Conservation (phyloP, 768 basidiomycete species). For the Amanita molliuscula region DNA sequence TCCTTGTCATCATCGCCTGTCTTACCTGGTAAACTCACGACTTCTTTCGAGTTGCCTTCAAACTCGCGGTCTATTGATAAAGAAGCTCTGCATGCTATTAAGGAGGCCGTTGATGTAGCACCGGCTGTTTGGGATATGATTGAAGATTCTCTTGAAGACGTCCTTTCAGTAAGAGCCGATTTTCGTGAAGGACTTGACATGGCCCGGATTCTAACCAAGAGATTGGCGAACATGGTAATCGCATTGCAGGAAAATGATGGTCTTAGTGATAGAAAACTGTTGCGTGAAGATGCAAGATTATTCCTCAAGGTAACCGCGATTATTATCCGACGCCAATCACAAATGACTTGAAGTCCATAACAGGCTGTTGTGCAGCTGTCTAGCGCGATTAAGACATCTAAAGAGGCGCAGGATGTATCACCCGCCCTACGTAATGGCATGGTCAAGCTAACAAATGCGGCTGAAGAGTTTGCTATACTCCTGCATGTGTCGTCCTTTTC, state of each 20-base stretch:
- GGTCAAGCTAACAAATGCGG: constrained; percentile 69
- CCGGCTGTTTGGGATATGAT: constrained; percentile 78
- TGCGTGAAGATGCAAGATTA: constrained; percentile 69
- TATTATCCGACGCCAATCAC: background rate
- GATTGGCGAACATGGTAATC: constrained; percentile 48
- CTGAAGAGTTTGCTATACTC: constrained; percentile 81
- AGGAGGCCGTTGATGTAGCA: constrained; percentile 68
- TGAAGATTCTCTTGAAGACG: constrained; percentile 50
- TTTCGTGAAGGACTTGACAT: constrained; percentile 44
- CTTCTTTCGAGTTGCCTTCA: constrained; percentile 34
- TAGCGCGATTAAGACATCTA: constrained; percentile 57
- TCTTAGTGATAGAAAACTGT: constrained; percentile 43
- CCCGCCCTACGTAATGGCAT: constrained; percentile 56
- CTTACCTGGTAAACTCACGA: constrained; percentile 23
- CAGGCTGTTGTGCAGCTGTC: constrained; percentile 73
- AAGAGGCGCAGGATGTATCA: constrained; percentile 43
- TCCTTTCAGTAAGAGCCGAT: constrained; percentile 29
- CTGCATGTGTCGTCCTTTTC: constrained; percentile 80
- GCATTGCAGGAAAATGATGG: constrained; percentile 47
- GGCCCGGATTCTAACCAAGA: constrained; percentile 56
- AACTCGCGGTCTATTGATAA: constrained; percentile 62
- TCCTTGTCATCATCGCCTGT: constrained; percentile 28
- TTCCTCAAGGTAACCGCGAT: constrained; percentile 65
- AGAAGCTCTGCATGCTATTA: constrained; percentile 72
- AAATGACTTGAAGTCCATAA: constrained; percentile 4